These are phyloP conservation scores for Apiotrichum gracile DNA, from an alignment of 1,284 basidiomycete genomes.

Conservation along the genomic window DNA sequence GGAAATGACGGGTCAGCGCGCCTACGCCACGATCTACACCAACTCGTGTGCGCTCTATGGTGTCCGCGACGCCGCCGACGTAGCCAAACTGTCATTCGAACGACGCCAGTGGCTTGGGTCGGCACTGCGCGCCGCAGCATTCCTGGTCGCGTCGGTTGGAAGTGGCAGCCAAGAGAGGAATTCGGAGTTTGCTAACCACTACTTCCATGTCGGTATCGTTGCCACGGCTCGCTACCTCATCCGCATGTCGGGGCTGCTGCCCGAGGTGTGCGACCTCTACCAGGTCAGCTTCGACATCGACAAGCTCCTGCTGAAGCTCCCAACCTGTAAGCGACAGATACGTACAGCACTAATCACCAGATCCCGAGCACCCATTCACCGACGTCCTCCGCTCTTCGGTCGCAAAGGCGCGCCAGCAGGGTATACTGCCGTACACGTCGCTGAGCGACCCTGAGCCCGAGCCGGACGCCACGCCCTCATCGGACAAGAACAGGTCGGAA, in stretches of 20 bases:
- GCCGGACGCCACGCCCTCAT: not conserved
- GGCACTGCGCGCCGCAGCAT: constrained; percentile 5
- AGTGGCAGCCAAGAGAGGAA: constrained; percentile 1
- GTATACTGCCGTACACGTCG: constrained; percentile 3
- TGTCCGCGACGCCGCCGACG: constrained; percentile 1
- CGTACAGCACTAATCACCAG: not conserved
- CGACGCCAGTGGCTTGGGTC: constrained; percentile 7
- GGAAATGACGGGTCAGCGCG: constrained; percentile 7
- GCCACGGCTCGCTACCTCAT: constrained; percentile 16
- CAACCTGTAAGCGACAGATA: not conserved
- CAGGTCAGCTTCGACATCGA: constrained; percentile 16
- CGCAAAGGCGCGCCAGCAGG: constrained; percentile 1
- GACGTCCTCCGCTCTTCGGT: not conserved
- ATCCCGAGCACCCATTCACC: constrained; percentile 4
- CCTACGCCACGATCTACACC: constrained; percentile 3
- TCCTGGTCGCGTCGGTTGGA: constrained; percentile 4
- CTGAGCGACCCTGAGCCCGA: not conserved
- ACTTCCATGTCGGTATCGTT: constrained; percentile 13
- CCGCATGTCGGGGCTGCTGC: constrained; percentile 13
- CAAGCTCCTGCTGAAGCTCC: constrained; percentile 6
- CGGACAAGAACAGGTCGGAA: not conserved
- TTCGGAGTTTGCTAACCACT: constrained; percentile 9
- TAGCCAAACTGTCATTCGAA: constrained; percentile 1
- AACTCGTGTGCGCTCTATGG: constrained; percentile 4
- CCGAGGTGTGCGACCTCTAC: constrained; percentile 9